Base-by-base conservation (phyloP, 2,329 filamentous ascomycete species). In the Pestalotiopsis sp. region DNA sequence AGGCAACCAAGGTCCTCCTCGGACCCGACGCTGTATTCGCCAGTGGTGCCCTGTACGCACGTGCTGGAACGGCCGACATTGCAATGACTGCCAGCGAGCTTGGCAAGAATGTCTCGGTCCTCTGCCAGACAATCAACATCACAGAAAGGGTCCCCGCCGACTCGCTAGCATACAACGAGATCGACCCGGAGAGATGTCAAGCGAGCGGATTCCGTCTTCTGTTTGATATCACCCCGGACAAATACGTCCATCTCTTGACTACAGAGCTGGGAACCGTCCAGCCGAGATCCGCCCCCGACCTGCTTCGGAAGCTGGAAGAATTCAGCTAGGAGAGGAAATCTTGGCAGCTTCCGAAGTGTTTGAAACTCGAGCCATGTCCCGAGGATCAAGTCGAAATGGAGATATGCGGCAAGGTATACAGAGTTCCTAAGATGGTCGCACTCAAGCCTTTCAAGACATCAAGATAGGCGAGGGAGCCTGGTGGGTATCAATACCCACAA, bases 91-190 rank as follows among this genome's bases (percentile, higher is more conserved):
- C 95, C 5, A 89, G 91, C 65, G 89, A 92, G 68, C 85, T 90
- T 23, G 91, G 92, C 69, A 89, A 95, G 49, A 92, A 93, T 1
- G 94, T 98, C 69, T 91, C 97, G 41, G 94, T 97, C 3, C 92
- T 97, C 69, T 97, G 94, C 80, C 95, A 98, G 83, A 96, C 92
- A 4, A 91, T 98, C 83, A 99, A 98, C 82, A 98, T 98, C 79
- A 96, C 76, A 38, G 88, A 83, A 91, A 91, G 94, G 69, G 94
- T 98, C 12, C 93, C 94, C 6, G 89, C 97, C 14, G 96, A 98
- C 81, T 95, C 94, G 27, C 93, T 98, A 73, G 95, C 96, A 57
- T 91, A 94, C 76, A 99, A 99, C 79, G 96, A 99, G 83, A 91
- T 98, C 71, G 94, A 81, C 87, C 95, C 79, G 76, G 94, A 81